A percentile compares a stretch with the other conserved stretches of the same genome.
Evolutionary conservation across 805 yeast genomes (phyloP).

Genomic region (Kazachstania taianensis): DNA sequence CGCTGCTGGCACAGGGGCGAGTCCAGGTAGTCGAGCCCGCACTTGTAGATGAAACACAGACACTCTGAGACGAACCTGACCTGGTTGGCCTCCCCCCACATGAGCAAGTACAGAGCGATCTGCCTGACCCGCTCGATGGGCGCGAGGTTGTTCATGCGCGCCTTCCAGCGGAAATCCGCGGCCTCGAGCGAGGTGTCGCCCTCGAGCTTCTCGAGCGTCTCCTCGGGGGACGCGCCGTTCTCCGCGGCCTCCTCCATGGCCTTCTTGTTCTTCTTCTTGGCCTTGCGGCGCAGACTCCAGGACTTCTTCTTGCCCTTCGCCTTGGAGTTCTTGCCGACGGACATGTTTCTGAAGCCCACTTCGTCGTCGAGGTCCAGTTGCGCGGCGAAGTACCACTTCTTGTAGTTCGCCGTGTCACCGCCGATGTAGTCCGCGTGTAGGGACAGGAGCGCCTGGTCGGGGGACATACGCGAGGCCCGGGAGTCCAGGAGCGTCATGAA

Average conservation of each 20-base stretch:
- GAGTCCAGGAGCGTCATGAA: conserved; percentile 79
- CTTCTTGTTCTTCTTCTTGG: conserved; percentile 65
- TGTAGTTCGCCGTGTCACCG: conserved; percentile 77
- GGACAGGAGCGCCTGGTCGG: conserved; percentile 74
- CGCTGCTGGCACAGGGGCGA: conserved; percentile 89
- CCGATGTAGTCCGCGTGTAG: conserved; percentile 84
- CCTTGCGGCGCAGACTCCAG: conserved; percentile 66
- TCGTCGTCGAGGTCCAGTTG: conserved; percentile 80
- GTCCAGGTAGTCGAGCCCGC: conserved; percentile 80
- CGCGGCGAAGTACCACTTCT: conserved; percentile 83
- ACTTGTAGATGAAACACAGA: conserved; percentile 88
- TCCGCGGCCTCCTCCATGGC: conserved; percentile 48
- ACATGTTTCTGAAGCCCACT: conserved; percentile 75
- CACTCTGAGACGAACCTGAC: conserved; percentile 89
- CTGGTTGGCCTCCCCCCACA: conserved; percentile 90
- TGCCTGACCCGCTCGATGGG: conserved; percentile 79
- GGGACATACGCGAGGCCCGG: conserved; percentile 80
- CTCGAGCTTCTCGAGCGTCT: conserved; percentile 52
- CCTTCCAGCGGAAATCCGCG: conserved; percentile 74
- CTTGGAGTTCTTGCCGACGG: conserved; percentile 58
- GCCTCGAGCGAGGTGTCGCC: conserved; percentile 83
- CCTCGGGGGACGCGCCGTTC: conserved; percentile 53
- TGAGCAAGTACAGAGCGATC: conserved; percentile 58
- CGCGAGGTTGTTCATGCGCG: conserved; percentile 58
- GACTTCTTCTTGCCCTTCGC: conserved; percentile 38